Base-by-base conservation (phyloP, 2,329 filamentous ascomycete species). In the Ascochyta rabiei region DNA sequence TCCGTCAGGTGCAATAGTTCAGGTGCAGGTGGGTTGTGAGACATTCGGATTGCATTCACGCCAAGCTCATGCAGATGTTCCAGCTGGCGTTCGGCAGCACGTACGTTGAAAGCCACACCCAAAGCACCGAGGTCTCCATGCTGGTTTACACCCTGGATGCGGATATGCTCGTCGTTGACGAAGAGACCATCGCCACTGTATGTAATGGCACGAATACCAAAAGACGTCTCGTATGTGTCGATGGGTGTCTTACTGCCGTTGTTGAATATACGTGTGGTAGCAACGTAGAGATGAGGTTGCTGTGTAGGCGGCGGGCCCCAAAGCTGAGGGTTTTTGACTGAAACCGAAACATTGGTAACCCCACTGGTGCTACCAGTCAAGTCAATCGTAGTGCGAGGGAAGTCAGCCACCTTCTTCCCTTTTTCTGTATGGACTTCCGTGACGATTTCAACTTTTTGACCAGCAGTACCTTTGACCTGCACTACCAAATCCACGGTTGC, bases 11-110 rank as follows among this genome's bases (percentile, higher is more conserved):
- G 77, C 1, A 84, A 73, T 0, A 83, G 67, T 50, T 83, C 81
- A 0, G 80, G 75, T 0, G 81, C 81, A 0, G 82, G 82, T 1
- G 81, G 81, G 63, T 84, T 84, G 63, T 85, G 82, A 2, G 81
- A 77, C 28, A 78, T 83, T 1, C 82, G 76, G 9, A 84, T 73
- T 0, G 80, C 78, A 57, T 84, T 84, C 57, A 64, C 68, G 12
- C 82, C 82, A 71, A 84, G 75, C 13, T 82, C 80, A n/a, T 74
- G 74, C 1, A 84, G 69, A 9, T 80, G 76, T 57, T 81, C 68
- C 4, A 84, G 73, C 63, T 84, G 80, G 1, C 82, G 75, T 63
- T 81, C 71, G 0, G 78, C 76, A 0, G 82, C 82, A 6, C 80
- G 74, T 16, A 68, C 40, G 63, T 83, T 81, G 72, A 82, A 83